phyloP scores from a whole-genome alignment of 352 stramenopile genomes.

The Phytophthora tubulina region DNA sequence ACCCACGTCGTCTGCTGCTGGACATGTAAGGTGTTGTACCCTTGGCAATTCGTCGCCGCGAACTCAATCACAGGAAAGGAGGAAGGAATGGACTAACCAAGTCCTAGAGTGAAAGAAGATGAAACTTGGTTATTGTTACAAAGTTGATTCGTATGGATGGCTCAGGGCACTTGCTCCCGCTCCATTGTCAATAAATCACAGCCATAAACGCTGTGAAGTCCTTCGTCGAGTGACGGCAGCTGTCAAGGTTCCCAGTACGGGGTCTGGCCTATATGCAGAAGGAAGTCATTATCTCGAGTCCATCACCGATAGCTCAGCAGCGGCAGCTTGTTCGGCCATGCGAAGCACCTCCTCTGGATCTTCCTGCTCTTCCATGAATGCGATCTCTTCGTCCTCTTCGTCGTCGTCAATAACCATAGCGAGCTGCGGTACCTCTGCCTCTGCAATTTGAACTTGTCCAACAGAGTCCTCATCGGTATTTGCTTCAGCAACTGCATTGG shows the following conservation, averaged over 20 bases:
- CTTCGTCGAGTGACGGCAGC: neutral
- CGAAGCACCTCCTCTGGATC: conserved; percentile 39
- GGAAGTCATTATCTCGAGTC: conserved; percentile 19
- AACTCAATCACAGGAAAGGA: conserved; percentile 1
- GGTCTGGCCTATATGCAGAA: neutral
- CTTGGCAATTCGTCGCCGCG: neutral
- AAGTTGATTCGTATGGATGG: conserved; percentile 15
- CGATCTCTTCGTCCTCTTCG: conserved; percentile 34
- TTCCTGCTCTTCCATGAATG: conserved; percentile 48
- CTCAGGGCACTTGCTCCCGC: too few species aligned
- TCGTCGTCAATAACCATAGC: conserved; percentile 7
- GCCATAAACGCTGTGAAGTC: conserved; percentile 5
- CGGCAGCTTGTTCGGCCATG: conserved; percentile 45
- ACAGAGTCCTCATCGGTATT: neutral
- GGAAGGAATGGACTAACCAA: conserved; percentile 23
- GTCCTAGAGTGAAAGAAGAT: conserved; percentile 31
- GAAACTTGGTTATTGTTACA: conserved; percentile 35
- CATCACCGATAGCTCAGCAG: conserved; percentile 22
- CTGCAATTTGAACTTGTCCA: neutral
- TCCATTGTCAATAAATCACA: conserved; percentile 26
- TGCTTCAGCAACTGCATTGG: neutral
- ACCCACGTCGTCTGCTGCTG: conserved; percentile 94
- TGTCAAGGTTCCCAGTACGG: too few species aligned
- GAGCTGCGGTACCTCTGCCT: neutral
- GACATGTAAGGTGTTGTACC: conserved; percentile 57